A percentile compares a stretch with the other conserved stretches of the same genome.
Evolutionary conservation across 805 yeast genomes (phyloP).

Genomic region (Starmerella apis): DNA sequence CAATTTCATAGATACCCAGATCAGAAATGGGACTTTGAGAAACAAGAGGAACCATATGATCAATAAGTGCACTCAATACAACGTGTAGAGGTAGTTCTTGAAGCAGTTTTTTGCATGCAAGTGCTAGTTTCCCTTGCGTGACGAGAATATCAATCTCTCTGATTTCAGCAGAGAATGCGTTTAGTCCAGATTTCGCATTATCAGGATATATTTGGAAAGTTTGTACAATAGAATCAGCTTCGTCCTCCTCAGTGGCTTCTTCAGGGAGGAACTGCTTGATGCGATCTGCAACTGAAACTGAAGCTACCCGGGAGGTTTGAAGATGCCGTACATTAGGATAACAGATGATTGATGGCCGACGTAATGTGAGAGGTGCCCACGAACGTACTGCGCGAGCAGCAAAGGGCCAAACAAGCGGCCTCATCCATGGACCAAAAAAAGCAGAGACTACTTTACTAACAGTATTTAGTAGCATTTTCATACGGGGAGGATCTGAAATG

Average conservation of each 20-base stretch:
- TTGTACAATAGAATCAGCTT: background rate
- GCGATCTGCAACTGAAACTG: constrained; percentile 18
- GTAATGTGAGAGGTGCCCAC: background rate
- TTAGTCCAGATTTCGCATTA: constrained; percentile 1
- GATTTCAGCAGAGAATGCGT: constrained; percentile 13
- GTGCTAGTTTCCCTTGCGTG: constrained; percentile 5
- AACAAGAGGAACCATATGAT: constrained; percentile 17
- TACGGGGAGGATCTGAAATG: background rate
- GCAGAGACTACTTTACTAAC: constrained; percentile 1
- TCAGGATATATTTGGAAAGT: background rate
- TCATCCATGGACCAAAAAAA: constrained; percentile 9
- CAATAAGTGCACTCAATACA: constrained; percentile 13
- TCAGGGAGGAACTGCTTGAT: constrained; percentile 17
- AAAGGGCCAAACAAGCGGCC: background rate
- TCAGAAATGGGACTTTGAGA: constrained; percentile 8
- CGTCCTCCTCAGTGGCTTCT: constrained; percentile 12
- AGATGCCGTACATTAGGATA: background rate
- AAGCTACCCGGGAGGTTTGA: background rate
- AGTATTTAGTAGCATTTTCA: background rate
- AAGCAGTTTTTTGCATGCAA: constrained; percentile 15
- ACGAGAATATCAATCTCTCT: constrained; percentile 3
- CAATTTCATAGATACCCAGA: constrained; percentile 19
- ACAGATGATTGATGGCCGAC: background rate
- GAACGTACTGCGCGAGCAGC: background rate
- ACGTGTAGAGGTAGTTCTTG: constrained; percentile 18